Evolutionary conservation across 108 stramenopile genomes (phyloP).

Genomic region (Epipyxis sp.): DNA sequence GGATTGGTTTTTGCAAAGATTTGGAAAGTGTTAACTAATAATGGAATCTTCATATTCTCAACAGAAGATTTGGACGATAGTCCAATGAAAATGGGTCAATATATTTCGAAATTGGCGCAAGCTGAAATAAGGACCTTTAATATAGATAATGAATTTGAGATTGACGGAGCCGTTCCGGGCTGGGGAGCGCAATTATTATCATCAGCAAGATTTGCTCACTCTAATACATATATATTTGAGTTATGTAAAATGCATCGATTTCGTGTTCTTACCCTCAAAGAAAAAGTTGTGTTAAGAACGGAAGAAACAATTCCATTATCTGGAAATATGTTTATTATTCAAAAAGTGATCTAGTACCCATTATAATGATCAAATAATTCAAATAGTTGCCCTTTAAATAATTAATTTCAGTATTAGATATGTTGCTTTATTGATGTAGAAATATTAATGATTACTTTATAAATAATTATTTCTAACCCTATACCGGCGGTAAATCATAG

Average conservation of each 20-base stretch:
- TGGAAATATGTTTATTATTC: slow-evolving; percentile 7
- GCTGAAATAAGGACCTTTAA: too few species aligned
- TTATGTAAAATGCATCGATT: background rate
- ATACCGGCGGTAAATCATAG: too few species aligned
- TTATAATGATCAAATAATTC: too few species aligned
- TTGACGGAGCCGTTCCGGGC: background rate
- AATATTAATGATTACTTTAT: too few species aligned
- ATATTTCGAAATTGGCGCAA: background rate
- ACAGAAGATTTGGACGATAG: slow-evolving; percentile 19
- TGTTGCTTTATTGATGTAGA: too few species aligned
- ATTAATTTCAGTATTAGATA: too few species aligned
- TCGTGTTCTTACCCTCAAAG: background rate
- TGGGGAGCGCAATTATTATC: background rate
- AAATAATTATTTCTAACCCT: too few species aligned
- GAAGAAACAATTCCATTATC: slow-evolving; percentile 5
- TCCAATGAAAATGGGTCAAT: background rate
- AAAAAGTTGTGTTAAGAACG: background rate
- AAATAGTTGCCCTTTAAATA: too few species aligned
- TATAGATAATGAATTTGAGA: background rate
- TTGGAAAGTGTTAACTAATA: background rate
- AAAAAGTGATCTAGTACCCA: too few species aligned
- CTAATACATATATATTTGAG: background rate
- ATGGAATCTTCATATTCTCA: slow-evolving; percentile 7
- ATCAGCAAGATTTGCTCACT: background rate
- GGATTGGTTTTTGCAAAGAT: background rate